A percentile compares a stretch with the other conserved stretches of the same genome.
Conservation (phyloP, 1,284 basidiomycete genomes). For the Pseudozyma sp. region DNA sequence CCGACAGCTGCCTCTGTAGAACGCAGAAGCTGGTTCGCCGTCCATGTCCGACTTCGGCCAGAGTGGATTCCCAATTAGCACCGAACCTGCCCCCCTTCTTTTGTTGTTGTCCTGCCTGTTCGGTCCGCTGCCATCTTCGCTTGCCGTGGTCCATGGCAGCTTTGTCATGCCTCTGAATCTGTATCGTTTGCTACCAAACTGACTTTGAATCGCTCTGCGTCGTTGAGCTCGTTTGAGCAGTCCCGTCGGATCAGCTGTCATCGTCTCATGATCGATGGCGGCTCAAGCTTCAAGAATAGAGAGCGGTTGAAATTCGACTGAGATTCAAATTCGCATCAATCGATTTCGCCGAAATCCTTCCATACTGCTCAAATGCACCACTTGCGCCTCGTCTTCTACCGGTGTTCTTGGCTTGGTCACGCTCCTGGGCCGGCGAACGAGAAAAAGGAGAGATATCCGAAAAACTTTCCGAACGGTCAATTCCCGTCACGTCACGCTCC, state of each 20-base stretch:
- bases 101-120: background rate
- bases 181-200: too few species aligned
- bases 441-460: background rate
- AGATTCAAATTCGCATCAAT: slow-evolving; percentile 4
- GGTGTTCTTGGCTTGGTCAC: background rate
- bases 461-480: slow-evolving; percentile 40
- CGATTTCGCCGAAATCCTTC: slow-evolving; percentile 25
- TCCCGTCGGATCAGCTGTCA: too few species aligned
- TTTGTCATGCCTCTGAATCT: too few species aligned
- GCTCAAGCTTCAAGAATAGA: too few species aligned
- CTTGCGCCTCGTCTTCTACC: background rate
- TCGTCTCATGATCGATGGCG: background rate
- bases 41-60: slow-evolving; percentile 29
- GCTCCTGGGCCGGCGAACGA: background rate
- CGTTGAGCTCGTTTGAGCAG: background rate
- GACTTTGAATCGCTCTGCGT: background rate
- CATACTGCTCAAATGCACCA: background rate
- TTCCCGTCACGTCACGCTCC: slow-evolving; percentile 8
- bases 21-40: slow-evolving; percentile 14
- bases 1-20: background rate
- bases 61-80: slow-evolving; percentile 7
- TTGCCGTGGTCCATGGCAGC: background rate
- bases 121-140: slow-evolving; percentile 10
- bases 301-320: background rate
- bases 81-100: slow-evolving; percentile 5